phyloP scores from a whole-genome alignment of 2,329 filamentous ascomycete genomes.

The Colletotrichum neosansevieriae region DNA sequence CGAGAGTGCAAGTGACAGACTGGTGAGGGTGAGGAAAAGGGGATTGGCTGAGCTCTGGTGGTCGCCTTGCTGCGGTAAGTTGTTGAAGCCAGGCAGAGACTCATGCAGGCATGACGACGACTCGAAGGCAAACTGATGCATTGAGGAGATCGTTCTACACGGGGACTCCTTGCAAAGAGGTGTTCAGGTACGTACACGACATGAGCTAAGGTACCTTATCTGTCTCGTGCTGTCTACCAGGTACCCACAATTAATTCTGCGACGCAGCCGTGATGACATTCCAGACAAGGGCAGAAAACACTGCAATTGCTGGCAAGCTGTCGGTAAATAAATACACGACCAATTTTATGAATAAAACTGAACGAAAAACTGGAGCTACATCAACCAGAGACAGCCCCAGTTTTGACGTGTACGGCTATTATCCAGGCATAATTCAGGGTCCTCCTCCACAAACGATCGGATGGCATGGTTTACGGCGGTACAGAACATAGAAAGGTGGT shows the following conservation, averaged over 20 bases:
- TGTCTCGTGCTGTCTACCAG: no score
- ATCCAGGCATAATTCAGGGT: slow-evolving; percentile 32
- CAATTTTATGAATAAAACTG: not conserved
- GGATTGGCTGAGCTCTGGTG: not conserved
- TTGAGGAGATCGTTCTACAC: not conserved
- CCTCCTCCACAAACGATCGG: slow-evolving; percentile 15
- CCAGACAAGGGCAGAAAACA: no score
- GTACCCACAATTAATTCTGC: slow-evolving; percentile 6
- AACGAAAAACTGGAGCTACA: slow-evolving; percentile 2
- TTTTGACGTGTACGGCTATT: slow-evolving; percentile 19
- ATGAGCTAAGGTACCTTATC: not conserved
- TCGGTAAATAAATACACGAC: no score
- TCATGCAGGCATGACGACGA: slow-evolving; percentile 31
- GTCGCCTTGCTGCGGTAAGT: slow-evolving; percentile 5
- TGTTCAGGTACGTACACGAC: not conserved
- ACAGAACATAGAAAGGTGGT: not conserved
- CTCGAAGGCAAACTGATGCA: slow-evolving; percentile 13
- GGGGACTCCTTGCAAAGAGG: slow-evolving; percentile 7
- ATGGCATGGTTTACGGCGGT: not conserved
- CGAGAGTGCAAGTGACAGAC: not conserved
- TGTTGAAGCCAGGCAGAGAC: slow-evolving; percentile 3
- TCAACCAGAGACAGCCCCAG: slow-evolving; percentile 19
- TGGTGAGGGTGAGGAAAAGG: not conserved
- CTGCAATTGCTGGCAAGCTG: no score
- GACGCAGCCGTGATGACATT: not conserved